These are phyloP conservation scores for Emergomyces orientalis DNA, from an alignment of 2,329 filamentous ascomycete genomes.

Conservation along the genomic window DNA sequence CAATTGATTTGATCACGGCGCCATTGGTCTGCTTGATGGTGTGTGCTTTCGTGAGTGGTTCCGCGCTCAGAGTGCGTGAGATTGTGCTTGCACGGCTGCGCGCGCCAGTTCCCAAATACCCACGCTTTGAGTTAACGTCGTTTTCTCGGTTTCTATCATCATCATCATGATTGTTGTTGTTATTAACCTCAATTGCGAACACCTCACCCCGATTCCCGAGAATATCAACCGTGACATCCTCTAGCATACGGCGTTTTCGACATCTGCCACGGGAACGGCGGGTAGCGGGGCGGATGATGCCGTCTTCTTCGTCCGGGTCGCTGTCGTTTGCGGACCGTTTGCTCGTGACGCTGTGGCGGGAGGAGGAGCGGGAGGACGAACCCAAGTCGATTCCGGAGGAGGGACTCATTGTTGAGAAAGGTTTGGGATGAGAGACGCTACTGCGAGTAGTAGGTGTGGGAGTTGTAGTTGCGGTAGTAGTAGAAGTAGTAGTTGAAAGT, in stretches of 20 bases:
- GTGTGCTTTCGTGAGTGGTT: neutral
- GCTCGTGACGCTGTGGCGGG: slow-evolving; percentile 34
- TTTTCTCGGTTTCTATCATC: neutral
- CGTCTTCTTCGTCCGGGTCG: slow-evolving; percentile 25
- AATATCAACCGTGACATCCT: slow-evolving; percentile 16
- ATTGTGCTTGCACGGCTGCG: neutral
- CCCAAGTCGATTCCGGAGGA: slow-evolving; percentile 27
- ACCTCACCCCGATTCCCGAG: slow-evolving; percentile 9
- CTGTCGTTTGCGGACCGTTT: slow-evolving; percentile 33
- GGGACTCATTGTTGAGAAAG: slow-evolving; percentile 18
- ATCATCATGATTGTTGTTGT: neutral
- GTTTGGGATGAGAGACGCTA: slow-evolving; percentile 14
- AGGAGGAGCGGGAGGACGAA: slow-evolving; percentile 33
- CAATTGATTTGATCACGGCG: neutral
- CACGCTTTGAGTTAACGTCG: neutral
- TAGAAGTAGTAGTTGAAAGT: neutral
- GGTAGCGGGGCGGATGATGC: slow-evolving; percentile 3
- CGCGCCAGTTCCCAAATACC: neutral
- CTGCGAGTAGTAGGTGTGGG: neutral
- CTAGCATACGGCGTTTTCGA: slow-evolving; percentile 15
- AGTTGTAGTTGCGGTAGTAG: neutral
- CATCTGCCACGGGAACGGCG: slow-evolving; percentile 12
- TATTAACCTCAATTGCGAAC: slow-evolving; percentile 10
- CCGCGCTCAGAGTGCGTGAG: neutral
- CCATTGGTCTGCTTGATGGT: neutral